These are phyloP conservation scores for Exophiala xenobiotica DNA, from an alignment of 2,329 filamentous ascomycete genomes.

Conservation along the genomic window DNA sequence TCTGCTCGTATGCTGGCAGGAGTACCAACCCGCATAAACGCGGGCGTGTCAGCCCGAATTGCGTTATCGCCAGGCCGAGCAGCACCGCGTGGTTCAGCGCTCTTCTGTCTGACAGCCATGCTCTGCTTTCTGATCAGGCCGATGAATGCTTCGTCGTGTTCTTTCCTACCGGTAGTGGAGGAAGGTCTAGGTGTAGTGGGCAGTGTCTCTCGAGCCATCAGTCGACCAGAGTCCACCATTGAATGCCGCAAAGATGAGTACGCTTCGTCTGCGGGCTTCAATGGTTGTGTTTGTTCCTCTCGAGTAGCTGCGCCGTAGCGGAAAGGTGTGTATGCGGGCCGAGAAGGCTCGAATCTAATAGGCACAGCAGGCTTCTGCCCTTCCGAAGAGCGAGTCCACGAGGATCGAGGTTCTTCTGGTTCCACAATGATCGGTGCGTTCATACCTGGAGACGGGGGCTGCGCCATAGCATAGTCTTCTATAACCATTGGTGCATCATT, in stretches of 20 bases:
- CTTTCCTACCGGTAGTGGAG: conserved; percentile 30
- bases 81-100: conserved; percentile 34
- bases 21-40: conserved; percentile 34
- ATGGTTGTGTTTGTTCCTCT: conserved; percentile 40
- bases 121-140: conserved; percentile 49
- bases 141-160: conserved; percentile 48
- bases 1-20: conserved; percentile 2
- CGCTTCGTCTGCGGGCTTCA: conserved; percentile 46
- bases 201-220: conserved; percentile 39
- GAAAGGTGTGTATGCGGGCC: conserved; percentile 47
- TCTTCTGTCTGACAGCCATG: conserved; percentile 27
- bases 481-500: conserved; percentile 31
- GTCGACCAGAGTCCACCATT: conserved; percentile 44
- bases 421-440: conserved; percentile 22
- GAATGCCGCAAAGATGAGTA: conserved; percentile 49
- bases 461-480: conserved; percentile 27
- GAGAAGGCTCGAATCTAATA: conserved; percentile 37
- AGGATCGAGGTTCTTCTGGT: conserved; percentile 6
- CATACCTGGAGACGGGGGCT: conserved; percentile 25
- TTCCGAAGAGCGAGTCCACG: conserved; percentile 6
- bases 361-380: conserved; percentile 17
- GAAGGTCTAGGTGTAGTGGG: conserved; percentile 27
- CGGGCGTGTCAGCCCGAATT: conserved; percentile 35
- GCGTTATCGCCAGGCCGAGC: conserved; percentile 32
- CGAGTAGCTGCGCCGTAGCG: conserved; percentile 45